Conservation (phyloP, 148 eudicot species). For the Nepenthes gracilis region DNA sequence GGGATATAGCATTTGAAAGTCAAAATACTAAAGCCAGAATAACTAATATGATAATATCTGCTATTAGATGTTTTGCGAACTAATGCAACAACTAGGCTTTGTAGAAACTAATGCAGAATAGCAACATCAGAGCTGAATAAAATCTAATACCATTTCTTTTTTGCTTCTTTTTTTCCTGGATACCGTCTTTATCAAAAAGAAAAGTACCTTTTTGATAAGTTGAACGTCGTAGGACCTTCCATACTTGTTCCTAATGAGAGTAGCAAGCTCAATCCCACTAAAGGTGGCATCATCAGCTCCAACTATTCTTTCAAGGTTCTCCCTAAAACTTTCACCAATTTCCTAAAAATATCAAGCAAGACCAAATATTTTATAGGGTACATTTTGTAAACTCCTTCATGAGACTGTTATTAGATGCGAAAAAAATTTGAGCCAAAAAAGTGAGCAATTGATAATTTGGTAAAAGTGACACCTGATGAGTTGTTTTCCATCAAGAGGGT, state of each 20-base stretch:
- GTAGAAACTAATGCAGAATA: no score
- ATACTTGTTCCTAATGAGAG: conserved; percentile 79
- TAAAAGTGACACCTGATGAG: no score
- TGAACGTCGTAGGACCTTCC: conserved; percentile 96
- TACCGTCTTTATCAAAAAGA: neutral
- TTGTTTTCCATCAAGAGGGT: no score
- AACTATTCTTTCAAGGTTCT: conserved; percentile 68
- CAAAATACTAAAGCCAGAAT: no score
- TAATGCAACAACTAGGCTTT: no score
- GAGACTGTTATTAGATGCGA: neutral
- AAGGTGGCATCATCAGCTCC: conserved; percentile 79
- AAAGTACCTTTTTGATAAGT: conserved; percentile 71
- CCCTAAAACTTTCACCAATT: conserved; percentile 39
- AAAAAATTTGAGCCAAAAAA: neutral
- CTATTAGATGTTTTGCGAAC: no score
- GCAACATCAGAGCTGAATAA: no score
- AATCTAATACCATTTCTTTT: no score
- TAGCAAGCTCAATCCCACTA: conserved; percentile 81
- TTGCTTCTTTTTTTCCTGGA: neutral
- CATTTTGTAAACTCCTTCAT: neutral
- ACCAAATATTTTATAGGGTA: no score
- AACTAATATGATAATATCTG: no score
- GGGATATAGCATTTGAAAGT: no score
- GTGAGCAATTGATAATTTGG: no score
- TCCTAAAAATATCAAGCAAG: conserved; percentile 20